Conservation (phyloP, 1,284 basidiomycete genomes). For the Heterobasidion annosum region DNA sequence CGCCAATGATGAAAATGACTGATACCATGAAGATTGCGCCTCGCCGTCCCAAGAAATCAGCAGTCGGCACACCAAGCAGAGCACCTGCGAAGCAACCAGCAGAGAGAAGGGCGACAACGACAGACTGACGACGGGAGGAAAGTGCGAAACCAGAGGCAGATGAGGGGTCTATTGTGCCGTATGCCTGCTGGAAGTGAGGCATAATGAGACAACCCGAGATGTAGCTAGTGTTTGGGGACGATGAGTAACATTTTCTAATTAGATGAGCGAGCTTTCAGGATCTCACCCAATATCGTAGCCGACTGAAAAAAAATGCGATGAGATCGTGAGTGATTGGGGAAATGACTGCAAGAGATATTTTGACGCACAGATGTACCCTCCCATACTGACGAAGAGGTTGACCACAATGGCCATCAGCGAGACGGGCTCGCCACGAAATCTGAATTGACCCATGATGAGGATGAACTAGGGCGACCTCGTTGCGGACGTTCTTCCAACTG, state of each 20-base stretch:
- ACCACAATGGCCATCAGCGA: neutral
- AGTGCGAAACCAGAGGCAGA: neutral
- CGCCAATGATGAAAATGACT: neutral
- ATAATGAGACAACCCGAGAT: neutral
- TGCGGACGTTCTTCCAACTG: neutral
- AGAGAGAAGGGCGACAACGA: neutral
- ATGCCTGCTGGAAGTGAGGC: neutral
- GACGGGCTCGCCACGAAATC: neutral
- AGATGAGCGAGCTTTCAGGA: neutral
- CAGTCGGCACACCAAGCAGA: neutral
- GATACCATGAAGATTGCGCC: neutral
- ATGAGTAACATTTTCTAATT: neutral
- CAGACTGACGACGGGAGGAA: neutral
- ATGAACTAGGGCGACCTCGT: neutral
- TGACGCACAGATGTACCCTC: neutral
- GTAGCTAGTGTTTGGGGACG: neutral
- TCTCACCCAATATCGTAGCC: neutral
- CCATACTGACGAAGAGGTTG: neutral
- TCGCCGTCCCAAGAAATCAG: neutral
- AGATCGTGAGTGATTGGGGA: neutral
- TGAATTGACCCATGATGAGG: neutral
- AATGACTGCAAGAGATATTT: neutral
- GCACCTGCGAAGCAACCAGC: neutral
- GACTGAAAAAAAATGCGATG: neutral
- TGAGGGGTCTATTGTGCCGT: neutral